These are phyloP conservation scores for Candida ponderosae DNA, from an alignment of 805 yeast genomes.

Conservation along the genomic window DNA sequence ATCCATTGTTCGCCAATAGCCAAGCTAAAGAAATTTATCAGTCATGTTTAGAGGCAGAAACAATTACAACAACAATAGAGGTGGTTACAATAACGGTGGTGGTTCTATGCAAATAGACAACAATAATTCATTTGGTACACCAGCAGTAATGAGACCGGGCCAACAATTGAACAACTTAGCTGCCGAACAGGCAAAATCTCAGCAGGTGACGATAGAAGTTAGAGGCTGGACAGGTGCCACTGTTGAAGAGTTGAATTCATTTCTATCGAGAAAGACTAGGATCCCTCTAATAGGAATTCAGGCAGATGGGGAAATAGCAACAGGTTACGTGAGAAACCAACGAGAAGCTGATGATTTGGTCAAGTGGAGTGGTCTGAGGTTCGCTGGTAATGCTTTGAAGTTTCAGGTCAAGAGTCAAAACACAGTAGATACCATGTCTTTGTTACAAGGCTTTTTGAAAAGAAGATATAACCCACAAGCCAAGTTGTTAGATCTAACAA, in stretches of 20 bases:
- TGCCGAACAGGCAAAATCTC: conserved; percentile 21
- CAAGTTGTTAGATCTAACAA: conserved; percentile 63
- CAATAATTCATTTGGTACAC: background rate
- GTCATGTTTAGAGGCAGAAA: background rate
- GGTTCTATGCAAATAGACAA: background rate
- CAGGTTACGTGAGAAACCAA: conserved; percentile 47
- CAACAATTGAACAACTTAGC: conserved; percentile 14
- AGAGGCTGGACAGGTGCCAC: conserved; percentile 80
- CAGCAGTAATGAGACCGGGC: background rate
- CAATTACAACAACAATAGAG: background rate
- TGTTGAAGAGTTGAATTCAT: conserved; percentile 56
- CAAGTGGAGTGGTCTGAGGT: conserved; percentile 68
- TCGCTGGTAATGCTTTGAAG: conserved; percentile 65
- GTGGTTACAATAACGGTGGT: background rate
- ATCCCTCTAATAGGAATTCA: conserved; percentile 44
- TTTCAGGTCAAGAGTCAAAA: conserved; percentile 31
- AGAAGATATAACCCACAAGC: conserved; percentile 59
- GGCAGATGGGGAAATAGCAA: conserved; percentile 49
- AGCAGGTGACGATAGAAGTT: conserved; percentile 48
- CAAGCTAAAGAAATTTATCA: background rate
- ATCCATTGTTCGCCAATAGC: background rate
- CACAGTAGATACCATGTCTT: conserved; percentile 45
- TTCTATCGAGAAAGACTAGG: conserved; percentile 60
- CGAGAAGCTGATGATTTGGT: conserved; percentile 52
- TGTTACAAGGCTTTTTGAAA: conserved; percentile 51